Evolutionary conservation across 148 eudicot genomes (phyloP).

Genomic region (Rhododendron ovatum): DNA sequence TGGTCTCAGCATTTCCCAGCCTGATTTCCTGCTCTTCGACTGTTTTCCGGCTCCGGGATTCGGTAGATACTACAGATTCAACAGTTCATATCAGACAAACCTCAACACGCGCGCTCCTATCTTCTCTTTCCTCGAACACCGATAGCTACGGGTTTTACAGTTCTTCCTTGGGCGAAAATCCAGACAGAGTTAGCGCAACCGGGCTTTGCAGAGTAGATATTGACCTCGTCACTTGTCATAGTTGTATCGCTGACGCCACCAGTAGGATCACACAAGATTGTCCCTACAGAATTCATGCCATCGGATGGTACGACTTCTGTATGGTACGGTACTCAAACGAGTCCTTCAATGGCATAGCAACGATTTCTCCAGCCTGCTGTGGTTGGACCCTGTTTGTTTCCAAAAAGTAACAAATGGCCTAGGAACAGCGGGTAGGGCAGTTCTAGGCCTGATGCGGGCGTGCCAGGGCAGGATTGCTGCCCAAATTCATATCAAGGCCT

Average conservation of each 20-base stretch:
- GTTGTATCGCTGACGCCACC: background rate
- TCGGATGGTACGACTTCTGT: constrained; percentile 23
- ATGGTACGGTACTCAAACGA: constrained; percentile 20
- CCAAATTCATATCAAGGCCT: no score
- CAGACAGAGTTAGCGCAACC: background rate
- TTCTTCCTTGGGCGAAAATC: background rate
- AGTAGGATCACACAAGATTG: background rate
- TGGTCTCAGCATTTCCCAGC: background rate
- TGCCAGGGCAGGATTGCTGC: no score
- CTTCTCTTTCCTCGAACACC: constrained; percentile 31
- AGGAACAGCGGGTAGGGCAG: no score
- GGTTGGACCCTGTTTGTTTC: no score
- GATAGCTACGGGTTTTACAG: constrained; percentile 32
- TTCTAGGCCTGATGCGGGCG: no score
- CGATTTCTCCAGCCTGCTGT: no score
- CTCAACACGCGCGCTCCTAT: constrained; percentile 30
- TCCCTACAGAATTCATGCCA: constrained; percentile 2
- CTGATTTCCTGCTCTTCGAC: background rate
- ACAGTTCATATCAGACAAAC: constrained; percentile 27
- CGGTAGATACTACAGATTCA: no score
- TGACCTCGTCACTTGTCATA: background rate
- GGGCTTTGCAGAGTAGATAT: background rate
- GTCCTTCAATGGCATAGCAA: constrained; percentile 8
- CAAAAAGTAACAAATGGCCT: no score
- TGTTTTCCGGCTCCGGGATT: no score